Base-by-base conservation (phyloP, 352 stramenopile genomes). In the Thalassiosira mediterranea region DNA sequence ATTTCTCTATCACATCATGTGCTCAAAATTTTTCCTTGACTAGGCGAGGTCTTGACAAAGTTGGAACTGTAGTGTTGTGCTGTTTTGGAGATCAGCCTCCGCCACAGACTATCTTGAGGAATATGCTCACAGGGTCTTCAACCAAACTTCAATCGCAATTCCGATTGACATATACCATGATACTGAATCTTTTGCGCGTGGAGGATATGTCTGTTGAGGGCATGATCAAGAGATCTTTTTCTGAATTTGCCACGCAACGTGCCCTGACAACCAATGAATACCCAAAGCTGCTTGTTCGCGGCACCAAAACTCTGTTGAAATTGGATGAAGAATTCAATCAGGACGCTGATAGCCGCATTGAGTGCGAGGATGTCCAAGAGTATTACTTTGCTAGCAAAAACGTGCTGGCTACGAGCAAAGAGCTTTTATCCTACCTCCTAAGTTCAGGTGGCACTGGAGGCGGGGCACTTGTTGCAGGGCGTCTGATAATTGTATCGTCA, bases 91-190 rank as follows among this genome's bases (percentile, higher is more conserved):
- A 90, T 37, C 60, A 67, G 23, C 84, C 87, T 67, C 86, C 76
- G 54, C 89, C 81, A 23, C 64, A 84, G 49, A 65, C 58, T 81
- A 94, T 95, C 10, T 79, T 98, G 51, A 89, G 94, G 70, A 96
- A 94, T 26, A 98, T 99, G 93, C 83, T 99, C 23, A 97, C 95
- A 21, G 97, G 97, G 23, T 95, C 94, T 48, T 95, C 96, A 3
- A 98, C 95, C 10, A 95, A 95, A 51, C 88, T 99, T 3, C 93
- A 93, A 52, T 98, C 94, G 62, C 95, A 98, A 85, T 99, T 99
- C 87, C 90, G 97, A 4, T 81, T 99, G 59, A 98, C 95, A n/a
- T 99, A 98, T 84, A 97, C 97, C 60, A 98, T 98, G 96, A 98
- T 98, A 64, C 84, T 98, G 60, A 98, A 98, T 80, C 78, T 98